Base-by-base conservation (phyloP, 768 basidiomycete genomes). In the Coprinellus micaceus region DNA sequence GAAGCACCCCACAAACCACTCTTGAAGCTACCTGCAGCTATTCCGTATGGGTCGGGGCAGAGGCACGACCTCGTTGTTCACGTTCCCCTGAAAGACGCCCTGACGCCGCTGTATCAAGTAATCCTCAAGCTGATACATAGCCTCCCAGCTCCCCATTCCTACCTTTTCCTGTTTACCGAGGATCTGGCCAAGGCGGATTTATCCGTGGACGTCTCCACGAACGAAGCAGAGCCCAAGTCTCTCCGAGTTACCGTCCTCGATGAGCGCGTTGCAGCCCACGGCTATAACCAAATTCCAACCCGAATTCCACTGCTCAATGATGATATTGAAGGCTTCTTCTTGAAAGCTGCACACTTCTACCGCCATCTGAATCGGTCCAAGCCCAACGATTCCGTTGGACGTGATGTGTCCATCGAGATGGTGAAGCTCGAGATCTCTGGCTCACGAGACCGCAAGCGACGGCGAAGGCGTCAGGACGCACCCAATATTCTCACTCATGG, bases 401-500 rank as follows among this genome's bases (percentile, higher is more conserved):
- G 9, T n/a, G 48, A 3, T 12, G n/a, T 55, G n/a, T 28, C 44
- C 3, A 21, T 63, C 2, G 58, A 63, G 36, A 58, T 63, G 44
- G 30, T 61, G 21, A 59, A 59, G 45, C 49, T 63, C 13, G 48
- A 52, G 39, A 56, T 54, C 5, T 58, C 58, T 0, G 52, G 52
- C 1, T 3, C 33, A 44, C 24, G 58, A 55, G n/a, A 22, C n/a
- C 13, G 47, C 47, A 9, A 33, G 30, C 28, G 26, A 46, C 24
- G 10, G 25, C 33, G 13, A 22, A 46, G 47, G 3, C 17, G 13
- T 10, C 52, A 53, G 2, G 17, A 33, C 4, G 62, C 64, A 1
- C 48, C 59, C 13, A 67, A 69, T 58, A 58, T 68, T 6, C 30
- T 59, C 24, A 48, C 61, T n/a, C 58, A 58, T 43, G 64, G 60